Conservation (phyloP, 2,329 filamentous ascomycete species). For the Pseudogymnoascus sp. region DNA sequence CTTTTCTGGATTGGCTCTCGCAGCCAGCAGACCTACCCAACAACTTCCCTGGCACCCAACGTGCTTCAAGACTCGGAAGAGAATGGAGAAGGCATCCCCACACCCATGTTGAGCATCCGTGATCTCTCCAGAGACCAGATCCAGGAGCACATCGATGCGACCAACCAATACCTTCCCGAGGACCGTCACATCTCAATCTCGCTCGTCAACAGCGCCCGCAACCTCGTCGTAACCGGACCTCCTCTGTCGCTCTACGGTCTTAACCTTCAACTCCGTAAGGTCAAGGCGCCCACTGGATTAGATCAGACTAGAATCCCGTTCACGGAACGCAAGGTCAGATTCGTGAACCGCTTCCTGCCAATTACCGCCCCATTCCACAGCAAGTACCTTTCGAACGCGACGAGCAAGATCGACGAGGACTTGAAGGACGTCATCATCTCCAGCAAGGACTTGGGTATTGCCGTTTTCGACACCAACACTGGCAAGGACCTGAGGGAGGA, state of each 20-base stretch:
- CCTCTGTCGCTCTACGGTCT: slow-evolving; percentile 94
- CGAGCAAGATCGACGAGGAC: slow-evolving; percentile 75
- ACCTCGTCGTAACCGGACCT: slow-evolving; percentile 92
- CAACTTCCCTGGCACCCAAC: slow-evolving; percentile 83
- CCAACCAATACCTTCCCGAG: slow-evolving; percentile 88
- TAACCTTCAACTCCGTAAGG: slow-evolving; percentile 88
- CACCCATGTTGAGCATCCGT: slow-evolving; percentile 95
- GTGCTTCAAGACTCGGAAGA: slow-evolving; percentile 89
- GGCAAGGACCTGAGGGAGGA: slow-evolving; percentile 72
- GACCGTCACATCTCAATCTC: slow-evolving; percentile 94
- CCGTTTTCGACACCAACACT: slow-evolving; percentile 83
- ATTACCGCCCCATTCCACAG: slow-evolving; percentile 99
- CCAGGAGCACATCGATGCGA: slow-evolving; percentile 92
- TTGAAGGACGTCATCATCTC: slow-evolving; percentile 74
- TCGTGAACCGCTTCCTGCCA: slow-evolving; percentile 91
- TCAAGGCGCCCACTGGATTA: slow-evolving; percentile 93
- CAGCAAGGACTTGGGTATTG: slow-evolving; percentile 63
- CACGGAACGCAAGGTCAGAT: slow-evolving; percentile 92
- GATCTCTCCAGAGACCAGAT: slow-evolving; percentile 82
- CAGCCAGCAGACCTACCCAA: slow-evolving; percentile 94
- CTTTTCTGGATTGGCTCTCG: slow-evolving; percentile 98
- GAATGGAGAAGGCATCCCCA: slow-evolving; percentile 88
- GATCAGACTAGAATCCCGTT: slow-evolving; percentile 92
- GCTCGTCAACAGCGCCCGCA: slow-evolving; percentile 90
- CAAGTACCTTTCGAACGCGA: slow-evolving; percentile 78